Evolutionary conservation across 169 alveolate species (phyloP).

Genomic region (Plasmodium gonderi): DNA sequence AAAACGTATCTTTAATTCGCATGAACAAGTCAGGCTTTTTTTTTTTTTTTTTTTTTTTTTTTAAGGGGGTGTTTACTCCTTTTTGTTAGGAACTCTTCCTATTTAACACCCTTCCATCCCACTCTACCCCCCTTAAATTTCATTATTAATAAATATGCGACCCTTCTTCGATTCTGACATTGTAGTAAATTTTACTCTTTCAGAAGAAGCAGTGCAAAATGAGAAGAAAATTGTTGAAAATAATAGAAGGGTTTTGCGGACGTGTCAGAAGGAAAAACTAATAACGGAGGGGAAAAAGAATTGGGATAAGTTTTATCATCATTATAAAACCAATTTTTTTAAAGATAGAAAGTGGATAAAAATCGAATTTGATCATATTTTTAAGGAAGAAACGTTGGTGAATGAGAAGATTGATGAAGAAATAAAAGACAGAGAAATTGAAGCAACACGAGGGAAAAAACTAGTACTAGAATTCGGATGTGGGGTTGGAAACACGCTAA

Average conservation of each 20-base stretch:
- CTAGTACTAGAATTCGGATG: slow-evolving; percentile 92
- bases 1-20: background rate
- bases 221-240: slow-evolving; percentile 57
- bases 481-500: slow-evolving; percentile 95
- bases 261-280: slow-evolving; percentile 78
- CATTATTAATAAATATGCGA: slow-evolving; percentile 6
- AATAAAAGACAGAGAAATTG: slow-evolving; percentile 28
- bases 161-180: slow-evolving; percentile 74
- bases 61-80: slow-evolving; percentile 5
- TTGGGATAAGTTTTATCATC: slow-evolving; percentile 94
- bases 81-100: background rate
- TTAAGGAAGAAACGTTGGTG: slow-evolving; percentile 54
- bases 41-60: slow-evolving; percentile 22
- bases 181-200: slow-evolving; percentile 56
- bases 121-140: background rate
- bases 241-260: slow-evolving; percentile 37
- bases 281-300: slow-evolving; percentile 87
- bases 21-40: background rate
- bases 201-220: slow-evolving; percentile 64
- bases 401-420: slow-evolving; percentile 26
- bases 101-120: background rate
- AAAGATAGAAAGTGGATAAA: slow-evolving; percentile 93
- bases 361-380: slow-evolving; percentile 89
- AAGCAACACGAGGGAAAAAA: background rate
- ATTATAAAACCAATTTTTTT: slow-evolving; percentile 90